A percentile compares a stretch with the other conserved stretches of the same genome.
phyloP scores from a whole-genome alignment of 192 early-diverging fungal species.

The Podila verticillata region DNA sequence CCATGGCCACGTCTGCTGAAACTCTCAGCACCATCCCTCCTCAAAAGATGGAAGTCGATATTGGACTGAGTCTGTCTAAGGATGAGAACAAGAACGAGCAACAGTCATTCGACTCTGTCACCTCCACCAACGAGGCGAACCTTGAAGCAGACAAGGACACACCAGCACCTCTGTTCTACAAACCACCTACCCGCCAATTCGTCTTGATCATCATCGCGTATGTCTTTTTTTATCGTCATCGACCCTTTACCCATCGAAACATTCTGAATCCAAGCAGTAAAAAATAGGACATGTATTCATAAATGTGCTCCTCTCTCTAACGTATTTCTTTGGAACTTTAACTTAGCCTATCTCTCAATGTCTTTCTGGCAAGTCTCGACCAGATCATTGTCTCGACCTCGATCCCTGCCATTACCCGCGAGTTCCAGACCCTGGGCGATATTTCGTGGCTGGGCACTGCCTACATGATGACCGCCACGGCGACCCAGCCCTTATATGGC shows the following conservation, averaged over 20 bases:
- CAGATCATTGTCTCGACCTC: conserved; percentile 81
- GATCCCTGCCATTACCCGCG: conserved; percentile 66
- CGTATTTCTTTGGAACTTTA: not conserved
- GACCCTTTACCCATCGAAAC: not conserved
- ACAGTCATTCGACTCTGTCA: too few relatives aligned
- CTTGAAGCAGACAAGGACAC: conserved; percentile 1
- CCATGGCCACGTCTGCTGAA: too few relatives aligned
- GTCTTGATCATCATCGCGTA: conserved; percentile 31
- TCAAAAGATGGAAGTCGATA: too few relatives aligned
- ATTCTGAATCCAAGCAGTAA: not conserved
- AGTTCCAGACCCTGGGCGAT: conserved; percentile 65
- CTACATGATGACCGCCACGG: conserved; percentile 68
- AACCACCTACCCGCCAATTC: conserved; percentile 21
- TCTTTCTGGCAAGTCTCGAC: conserved; percentile 74
- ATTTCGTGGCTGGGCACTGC: conserved; percentile 73
- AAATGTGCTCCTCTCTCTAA: not conserved
- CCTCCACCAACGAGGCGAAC: not conserved
- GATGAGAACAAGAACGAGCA: not conserved
- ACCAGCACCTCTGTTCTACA: conserved; percentile 18
- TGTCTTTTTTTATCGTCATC: not conserved
- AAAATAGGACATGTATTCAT: not conserved
- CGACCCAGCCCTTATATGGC: conserved; percentile 66
- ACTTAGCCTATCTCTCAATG: conserved; percentile 53
- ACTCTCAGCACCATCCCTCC: too few relatives aligned
- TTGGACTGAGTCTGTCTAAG: not conserved